A percentile compares a stretch with the other conserved stretches of the same genome.
phyloP scores from a whole-genome alignment of 345 rosid species.

The Geranium brycei region DNA sequence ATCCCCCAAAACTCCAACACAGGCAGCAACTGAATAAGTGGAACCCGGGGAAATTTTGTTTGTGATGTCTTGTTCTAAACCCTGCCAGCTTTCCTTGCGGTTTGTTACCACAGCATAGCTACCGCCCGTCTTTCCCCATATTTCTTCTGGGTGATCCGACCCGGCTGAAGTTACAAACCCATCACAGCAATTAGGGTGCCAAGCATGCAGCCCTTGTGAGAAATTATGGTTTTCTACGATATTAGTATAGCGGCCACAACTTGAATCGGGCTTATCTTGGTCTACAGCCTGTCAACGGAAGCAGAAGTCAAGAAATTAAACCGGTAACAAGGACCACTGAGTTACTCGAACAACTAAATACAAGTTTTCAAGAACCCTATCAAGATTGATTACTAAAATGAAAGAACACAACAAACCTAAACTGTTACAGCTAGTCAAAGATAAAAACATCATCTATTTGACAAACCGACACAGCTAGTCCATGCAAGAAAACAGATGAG shows the following conservation, averaged over 20 bases:
- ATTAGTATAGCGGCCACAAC: conserved; percentile 9
- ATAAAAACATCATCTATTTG: too few species aligned
- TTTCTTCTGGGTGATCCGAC: conserved; percentile 19
- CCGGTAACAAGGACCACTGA: too few species aligned
- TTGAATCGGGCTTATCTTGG: too few species aligned
- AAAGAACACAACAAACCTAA: too few species aligned
- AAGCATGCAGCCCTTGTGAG: conserved; percentile 51
- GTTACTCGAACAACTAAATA: too few species aligned
- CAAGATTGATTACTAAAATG: too few species aligned
- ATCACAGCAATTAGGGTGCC: conserved; percentile 69
- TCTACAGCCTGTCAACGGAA: too few species aligned
- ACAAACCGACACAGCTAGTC: too few species aligned
- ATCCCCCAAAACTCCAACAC: conserved; percentile 61
- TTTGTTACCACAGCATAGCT: conserved; percentile 63
- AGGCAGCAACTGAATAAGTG: conserved; percentile 53
- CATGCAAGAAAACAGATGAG: too few species aligned
- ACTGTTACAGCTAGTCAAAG: too few species aligned
- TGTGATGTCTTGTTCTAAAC: conserved; percentile 85
- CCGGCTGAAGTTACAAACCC: conserved; percentile 45
- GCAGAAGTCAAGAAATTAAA: too few species aligned
- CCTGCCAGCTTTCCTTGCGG: conserved; percentile 87
- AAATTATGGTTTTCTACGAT: conserved; percentile 64
- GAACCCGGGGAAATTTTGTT: conserved; percentile 39
- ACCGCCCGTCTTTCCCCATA: conserved; percentile 20
- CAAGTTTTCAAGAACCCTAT: too few species aligned